Conservation (phyloP, 306 rosid species). For the Corylus americana region DNA sequence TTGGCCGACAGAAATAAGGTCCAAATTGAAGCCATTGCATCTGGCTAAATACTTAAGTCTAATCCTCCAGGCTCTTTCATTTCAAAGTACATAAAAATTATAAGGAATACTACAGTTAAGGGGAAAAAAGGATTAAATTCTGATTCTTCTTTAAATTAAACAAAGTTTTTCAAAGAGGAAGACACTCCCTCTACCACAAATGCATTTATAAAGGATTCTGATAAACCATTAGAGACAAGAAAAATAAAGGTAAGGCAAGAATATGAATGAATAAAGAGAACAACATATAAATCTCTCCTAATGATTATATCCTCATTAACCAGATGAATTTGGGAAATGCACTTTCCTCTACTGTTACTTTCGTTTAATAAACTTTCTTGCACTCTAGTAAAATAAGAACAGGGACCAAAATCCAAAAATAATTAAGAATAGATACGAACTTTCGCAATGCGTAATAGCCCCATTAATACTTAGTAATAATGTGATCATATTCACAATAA, state of each 20-base stretch:
- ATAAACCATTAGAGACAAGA: not conserved
- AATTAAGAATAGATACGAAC: not conserved
- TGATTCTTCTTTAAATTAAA: no score
- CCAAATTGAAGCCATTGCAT: not conserved
- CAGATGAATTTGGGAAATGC: not conserved
- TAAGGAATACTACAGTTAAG: not conserved
- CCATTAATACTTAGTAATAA: not conserved
- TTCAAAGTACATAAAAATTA: not conserved
- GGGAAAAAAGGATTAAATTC: not conserved
- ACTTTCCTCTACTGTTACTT: not conserved
- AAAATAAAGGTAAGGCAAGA: not conserved
- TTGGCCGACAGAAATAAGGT: not conserved
- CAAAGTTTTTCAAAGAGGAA: not conserved
- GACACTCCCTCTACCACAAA: not conserved
- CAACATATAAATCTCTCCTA: not conserved
- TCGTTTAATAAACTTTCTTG: not conserved
- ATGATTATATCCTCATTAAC: not conserved
- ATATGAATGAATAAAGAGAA: not conserved
- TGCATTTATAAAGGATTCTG: not conserved
- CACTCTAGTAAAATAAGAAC: constrained; percentile 5
- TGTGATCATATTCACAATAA: not conserved
- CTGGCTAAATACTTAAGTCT: not conserved
- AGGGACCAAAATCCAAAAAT: not conserved
- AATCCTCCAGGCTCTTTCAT: not conserved
- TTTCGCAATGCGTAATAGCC: constrained; percentile 9